Evolutionary conservation across 768 basidiomycete species (phyloP).

Genomic region (Mycena kentingensis): DNA sequence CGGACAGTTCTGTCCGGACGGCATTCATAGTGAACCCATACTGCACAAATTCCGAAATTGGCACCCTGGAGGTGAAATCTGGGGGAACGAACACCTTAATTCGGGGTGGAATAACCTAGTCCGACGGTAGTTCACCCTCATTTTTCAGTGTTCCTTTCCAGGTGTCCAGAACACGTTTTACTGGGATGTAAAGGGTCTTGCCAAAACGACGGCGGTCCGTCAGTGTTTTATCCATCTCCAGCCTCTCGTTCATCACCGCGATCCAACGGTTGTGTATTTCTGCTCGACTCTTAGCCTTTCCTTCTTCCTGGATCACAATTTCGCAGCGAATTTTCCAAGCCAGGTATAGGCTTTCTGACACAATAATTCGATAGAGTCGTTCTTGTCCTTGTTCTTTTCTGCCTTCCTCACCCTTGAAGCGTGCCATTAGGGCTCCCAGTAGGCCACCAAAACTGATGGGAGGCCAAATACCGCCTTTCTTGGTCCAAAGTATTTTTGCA

Average conservation of each 20-base stretch:
- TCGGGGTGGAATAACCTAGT: too few species aligned
- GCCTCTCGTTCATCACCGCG: slow-evolving; percentile 1
- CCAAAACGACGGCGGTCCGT: background rate
- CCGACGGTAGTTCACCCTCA: slow-evolving; percentile 8
- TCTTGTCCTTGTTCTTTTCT: background rate
- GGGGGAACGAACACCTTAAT: too few species aligned
- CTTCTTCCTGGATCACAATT: slow-evolving; percentile 9
- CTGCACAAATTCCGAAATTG: too few species aligned
- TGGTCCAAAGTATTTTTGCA: slow-evolving; percentile 3
- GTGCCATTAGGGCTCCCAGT: slow-evolving; percentile 7
- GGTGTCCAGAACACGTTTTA: slow-evolving; percentile 7
- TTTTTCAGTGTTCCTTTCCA: slow-evolving; percentile 5
- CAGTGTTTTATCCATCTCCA: background rate
- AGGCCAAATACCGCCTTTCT: background rate
- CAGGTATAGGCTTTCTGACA: slow-evolving; percentile 19
- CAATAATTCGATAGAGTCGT: slow-evolving; percentile 16
- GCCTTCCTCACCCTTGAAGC: background rate
- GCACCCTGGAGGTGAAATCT: too few species aligned
- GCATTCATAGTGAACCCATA: too few species aligned
- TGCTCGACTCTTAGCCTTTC: background rate
- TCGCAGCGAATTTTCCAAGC: slow-evolving; percentile 24
- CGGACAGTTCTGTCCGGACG: too few species aligned
- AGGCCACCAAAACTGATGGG: background rate
- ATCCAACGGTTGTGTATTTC: slow-evolving; percentile 14
- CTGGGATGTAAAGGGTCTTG: background rate